Conservation (phyloP, 768 basidiomycete species). For the Termitomyces sp. region DNA sequence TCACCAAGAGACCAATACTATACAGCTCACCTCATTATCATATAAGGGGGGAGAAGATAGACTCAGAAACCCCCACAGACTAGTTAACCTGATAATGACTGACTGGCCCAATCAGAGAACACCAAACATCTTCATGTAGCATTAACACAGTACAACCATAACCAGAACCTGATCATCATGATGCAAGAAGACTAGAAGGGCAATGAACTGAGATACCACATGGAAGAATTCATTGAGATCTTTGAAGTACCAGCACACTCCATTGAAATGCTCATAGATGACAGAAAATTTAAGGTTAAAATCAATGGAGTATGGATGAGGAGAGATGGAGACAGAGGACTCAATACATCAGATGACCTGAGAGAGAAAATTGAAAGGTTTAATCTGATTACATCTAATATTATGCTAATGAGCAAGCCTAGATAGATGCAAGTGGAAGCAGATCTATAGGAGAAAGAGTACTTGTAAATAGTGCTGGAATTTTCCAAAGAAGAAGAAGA, state of each 20-base stretch:
- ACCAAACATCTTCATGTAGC: constrained; percentile 12
- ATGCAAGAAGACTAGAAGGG: constrained; percentile 15
- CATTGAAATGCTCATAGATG: constrained; percentile 10
- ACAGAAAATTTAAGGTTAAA: constrained; percentile 18
- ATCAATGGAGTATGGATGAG: constrained; percentile 13
- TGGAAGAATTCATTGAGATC: too few relatives aligned
- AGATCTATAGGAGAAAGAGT: too few relatives aligned
- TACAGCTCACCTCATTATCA: not conserved
- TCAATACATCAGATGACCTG: not conserved
- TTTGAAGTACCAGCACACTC: constrained; percentile 3
- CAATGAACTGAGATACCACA: constrained; percentile 11
- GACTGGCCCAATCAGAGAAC: constrained; percentile 1
- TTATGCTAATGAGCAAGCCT: too few relatives aligned
- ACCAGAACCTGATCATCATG: constrained; percentile 15
- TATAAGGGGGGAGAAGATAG: not conserved
- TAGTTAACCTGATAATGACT: constrained; percentile 5
- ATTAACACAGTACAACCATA: constrained; percentile 12
- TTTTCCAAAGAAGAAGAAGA: too few relatives aligned
- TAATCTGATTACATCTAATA: too few relatives aligned
- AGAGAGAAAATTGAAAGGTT: not conserved
- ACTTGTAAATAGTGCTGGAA: too few relatives aligned
- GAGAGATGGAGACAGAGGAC: accelerated
- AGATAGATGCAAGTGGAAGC: not conserved
- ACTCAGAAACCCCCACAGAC: not conserved
- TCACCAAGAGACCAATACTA: not conserved